Conservation (phyloP, 1,284 basidiomycete genomes). For the Puccinia horiana region DNA sequence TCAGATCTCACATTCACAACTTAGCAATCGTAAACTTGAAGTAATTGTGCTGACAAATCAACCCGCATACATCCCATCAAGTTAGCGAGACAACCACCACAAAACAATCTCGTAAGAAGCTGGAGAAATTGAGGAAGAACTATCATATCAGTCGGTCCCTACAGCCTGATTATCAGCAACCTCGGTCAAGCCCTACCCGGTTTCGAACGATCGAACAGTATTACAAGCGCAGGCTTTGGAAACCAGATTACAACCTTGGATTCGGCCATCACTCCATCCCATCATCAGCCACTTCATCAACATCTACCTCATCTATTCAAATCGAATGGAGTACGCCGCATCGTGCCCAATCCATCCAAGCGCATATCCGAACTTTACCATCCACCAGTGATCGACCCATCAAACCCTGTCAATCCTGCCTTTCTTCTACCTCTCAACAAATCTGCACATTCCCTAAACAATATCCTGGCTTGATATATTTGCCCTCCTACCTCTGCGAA, state of each 20-base stretch:
- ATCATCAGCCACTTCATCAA: not conserved
- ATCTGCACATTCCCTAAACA: constrained; percentile 21
- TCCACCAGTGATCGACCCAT: not conserved
- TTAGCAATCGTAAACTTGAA: too few relatives aligned
- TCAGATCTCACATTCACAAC: too few relatives aligned
- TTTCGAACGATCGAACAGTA: constrained; percentile 33
- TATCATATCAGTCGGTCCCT: constrained; percentile 18
- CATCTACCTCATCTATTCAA: not conserved
- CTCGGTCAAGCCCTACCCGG: not conserved
- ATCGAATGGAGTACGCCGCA: constrained; percentile 9
- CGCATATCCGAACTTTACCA: constrained; percentile 4
- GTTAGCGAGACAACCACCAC: not conserved
- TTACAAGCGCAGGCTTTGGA: constrained; percentile 37
- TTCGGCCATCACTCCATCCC: constrained; percentile 27
- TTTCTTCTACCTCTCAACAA: not conserved
- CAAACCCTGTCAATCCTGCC: constrained; percentile 13
- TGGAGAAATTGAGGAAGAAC: constrained; percentile 20
- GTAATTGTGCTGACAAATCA: not conserved
- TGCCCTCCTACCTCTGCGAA: constrained; percentile 27
- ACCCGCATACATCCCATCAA: not conserved
- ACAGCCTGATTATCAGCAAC: constrained; percentile 15
- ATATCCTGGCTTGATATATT: constrained; percentile 38
- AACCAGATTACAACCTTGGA: constrained; percentile 29
- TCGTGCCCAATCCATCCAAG: not conserved
- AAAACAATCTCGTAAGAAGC: not conserved